phyloP scores from a whole-genome alignment of 2,329 filamentous ascomycete species.

The Coniochaeta pulveracea region DNA sequence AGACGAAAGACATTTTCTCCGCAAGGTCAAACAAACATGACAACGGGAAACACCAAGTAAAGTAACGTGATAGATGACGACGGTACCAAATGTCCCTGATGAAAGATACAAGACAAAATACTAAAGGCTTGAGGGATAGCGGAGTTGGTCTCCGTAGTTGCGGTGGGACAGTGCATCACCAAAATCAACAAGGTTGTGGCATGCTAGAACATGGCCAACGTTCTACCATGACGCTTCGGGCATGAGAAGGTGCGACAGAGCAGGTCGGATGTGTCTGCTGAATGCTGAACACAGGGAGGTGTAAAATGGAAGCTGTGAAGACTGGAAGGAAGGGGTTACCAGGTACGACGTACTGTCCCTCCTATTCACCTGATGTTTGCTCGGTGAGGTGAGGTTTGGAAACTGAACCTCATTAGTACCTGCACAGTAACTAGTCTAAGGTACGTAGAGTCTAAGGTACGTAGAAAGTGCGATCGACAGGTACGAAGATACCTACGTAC shows the following conservation, averaged over 20 bases:
- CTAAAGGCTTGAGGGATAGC: background rate
- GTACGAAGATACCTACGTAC: too few species aligned
- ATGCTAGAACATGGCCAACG: conserved; percentile 1
- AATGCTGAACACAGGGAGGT: too few species aligned
- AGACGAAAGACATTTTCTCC: background rate
- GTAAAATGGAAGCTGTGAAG: too few species aligned
- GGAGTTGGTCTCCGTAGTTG: conserved; percentile 1
- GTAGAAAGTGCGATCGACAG: too few species aligned
- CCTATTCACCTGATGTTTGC: too few species aligned
- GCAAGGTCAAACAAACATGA: conserved; percentile 2
- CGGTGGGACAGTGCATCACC: conserved; percentile 1
- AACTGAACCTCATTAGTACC: too few species aligned
- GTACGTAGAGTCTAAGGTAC: too few species aligned
- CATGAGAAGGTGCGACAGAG: conserved; percentile 1
- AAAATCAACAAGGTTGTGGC: conserved; percentile 4
- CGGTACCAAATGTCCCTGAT: conserved; percentile 1
- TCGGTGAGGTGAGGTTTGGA: too few species aligned
- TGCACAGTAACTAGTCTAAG: too few species aligned
- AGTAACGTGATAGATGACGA: background rate
- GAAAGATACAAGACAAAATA: background rate
- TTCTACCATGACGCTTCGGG: too few species aligned
- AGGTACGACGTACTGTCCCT: too few species aligned
- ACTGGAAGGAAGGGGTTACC: too few species aligned
- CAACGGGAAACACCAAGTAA: background rate
- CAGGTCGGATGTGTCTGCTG: background rate